These are phyloP conservation scores for Fonsecaea erecta DNA, from an alignment of 2,329 filamentous ascomycete species.

Conservation along the genomic window DNA sequence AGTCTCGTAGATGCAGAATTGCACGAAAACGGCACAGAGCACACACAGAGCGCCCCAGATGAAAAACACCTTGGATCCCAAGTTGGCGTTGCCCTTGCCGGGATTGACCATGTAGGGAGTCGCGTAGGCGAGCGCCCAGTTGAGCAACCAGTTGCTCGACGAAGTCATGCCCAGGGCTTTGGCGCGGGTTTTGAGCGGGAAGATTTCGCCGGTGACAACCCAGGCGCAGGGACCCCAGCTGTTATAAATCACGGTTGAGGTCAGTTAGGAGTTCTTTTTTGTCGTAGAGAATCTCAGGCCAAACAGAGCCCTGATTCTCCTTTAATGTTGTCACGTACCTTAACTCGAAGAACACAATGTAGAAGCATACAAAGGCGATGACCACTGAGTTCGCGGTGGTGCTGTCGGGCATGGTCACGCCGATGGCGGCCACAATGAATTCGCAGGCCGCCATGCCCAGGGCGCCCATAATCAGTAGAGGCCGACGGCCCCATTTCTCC, in stretches of 20 bases:
- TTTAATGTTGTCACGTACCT: too few species aligned
- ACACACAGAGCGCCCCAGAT: slow-evolving; percentile 67
- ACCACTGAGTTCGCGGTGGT: slow-evolving; percentile 34
- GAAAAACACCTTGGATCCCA: slow-evolving; percentile 69
- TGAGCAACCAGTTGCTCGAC: slow-evolving; percentile 45
- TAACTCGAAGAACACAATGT: slow-evolving; percentile 87
- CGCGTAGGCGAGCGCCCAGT: slow-evolving; percentile 42
- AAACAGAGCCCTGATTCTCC: too few species aligned
- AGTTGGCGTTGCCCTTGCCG: slow-evolving; percentile 30
- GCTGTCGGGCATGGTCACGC: slow-evolving; percentile 46
- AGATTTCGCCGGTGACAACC: slow-evolving; percentile 51
- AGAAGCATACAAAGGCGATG: slow-evolving; percentile 79
- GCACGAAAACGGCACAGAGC: slow-evolving; percentile 37
- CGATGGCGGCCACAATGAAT: slow-evolving; percentile 55
- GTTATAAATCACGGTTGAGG: too few species aligned
- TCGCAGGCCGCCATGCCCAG: slow-evolving; percentile 59
- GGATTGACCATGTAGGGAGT: slow-evolving; percentile 38
- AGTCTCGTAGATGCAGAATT: slow-evolving; percentile 42
- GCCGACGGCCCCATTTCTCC: slow-evolving; percentile 58
- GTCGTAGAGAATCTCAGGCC: too few species aligned
- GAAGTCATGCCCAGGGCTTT: slow-evolving; percentile 44
- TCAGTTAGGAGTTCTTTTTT: too few species aligned
- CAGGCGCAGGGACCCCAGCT: slow-evolving; percentile 75
- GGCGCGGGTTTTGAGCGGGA: slow-evolving; percentile 45
- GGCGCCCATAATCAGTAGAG: slow-evolving; percentile 59